phyloP scores from a whole-genome alignment of 495 filamentous ascomycete species.

The Elasticomyces elasticus region DNA sequence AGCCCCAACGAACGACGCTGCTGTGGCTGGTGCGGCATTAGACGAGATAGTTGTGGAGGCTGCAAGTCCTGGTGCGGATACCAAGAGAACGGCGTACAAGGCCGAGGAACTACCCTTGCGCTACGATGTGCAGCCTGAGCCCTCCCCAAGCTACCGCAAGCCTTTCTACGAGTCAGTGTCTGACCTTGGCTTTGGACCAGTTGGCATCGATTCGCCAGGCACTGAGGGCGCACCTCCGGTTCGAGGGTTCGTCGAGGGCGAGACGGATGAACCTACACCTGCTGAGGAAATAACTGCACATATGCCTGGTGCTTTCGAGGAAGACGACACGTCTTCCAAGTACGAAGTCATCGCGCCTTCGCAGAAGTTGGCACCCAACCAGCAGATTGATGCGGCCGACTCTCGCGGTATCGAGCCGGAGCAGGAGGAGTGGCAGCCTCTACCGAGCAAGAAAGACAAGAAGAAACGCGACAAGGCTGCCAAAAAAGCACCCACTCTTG shows the following conservation, averaged over 20 bases:
- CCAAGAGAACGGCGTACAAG: conserved; percentile 2
- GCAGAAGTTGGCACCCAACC: background rate
- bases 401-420: no score
- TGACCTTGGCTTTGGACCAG: conserved; percentile 13
- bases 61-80: conserved; percentile 5
- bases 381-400: no score
- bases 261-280: conserved; percentile 15
- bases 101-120: background rate
- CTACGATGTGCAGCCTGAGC: background rate
- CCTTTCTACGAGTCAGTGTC: conserved; percentile 26
- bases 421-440: conserved; percentile 9
- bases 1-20: background rate
- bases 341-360: background rate
- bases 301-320: conserved; percentile 28
- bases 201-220: conserved; percentile 9
- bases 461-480: conserved; percentile 21
- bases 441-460: conserved; percentile 23
- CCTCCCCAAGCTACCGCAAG: conserved; percentile 11
- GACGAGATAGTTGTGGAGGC: conserved; percentile 18
- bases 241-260: conserved; percentile 24
- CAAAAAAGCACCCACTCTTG: background rate
- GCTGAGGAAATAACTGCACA: conserved; percentile 10
- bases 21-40: background rate
- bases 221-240: conserved; percentile 16
- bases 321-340: conserved; percentile 18